These are phyloP conservation scores for Usnea hakonensis DNA, from an alignment of 495 filamentous ascomycete species.

Conservation along the genomic window DNA sequence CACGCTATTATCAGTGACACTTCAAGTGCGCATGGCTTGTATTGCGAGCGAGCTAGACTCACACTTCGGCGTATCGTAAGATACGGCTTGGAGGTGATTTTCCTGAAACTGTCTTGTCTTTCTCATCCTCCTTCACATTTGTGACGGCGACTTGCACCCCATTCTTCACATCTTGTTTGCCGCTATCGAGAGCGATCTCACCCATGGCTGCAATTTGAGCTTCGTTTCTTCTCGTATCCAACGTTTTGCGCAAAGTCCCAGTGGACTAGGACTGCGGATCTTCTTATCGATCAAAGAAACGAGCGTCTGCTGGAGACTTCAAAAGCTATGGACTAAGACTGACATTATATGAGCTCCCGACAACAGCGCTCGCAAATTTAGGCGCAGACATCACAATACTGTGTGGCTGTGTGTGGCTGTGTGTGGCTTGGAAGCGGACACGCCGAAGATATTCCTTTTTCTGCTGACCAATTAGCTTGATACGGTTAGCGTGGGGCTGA, in stretches of 20 bases:
- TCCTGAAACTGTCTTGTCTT: background rate
- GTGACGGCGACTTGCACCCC: background rate
- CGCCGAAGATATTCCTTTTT: too few relatives aligned
- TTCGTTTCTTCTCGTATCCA: background rate
- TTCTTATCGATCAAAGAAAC: too few relatives aligned
- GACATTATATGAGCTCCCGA: too few relatives aligned
- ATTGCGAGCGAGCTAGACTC: background rate
- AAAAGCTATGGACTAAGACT: too few relatives aligned
- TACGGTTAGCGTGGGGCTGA: background rate
- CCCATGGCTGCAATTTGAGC: background rate
- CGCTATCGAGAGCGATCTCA: background rate
- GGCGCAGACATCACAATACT: too few relatives aligned
- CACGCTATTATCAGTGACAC: background rate
- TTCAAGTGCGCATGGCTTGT: background rate
- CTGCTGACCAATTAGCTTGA: too few relatives aligned
- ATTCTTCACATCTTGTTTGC: background rate
- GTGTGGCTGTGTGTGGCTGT: background rate
- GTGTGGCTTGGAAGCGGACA: too few relatives aligned
- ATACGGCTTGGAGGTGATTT: slow-evolving; percentile 8
- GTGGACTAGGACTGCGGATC: background rate
- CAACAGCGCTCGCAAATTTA: too few relatives aligned
- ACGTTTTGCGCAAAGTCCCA: background rate
- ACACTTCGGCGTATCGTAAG: slow-evolving; percentile 17
- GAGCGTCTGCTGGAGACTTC: too few relatives aligned
- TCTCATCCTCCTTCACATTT: background rate